Evolutionary conservation across 345 rosid species (phyloP), one percentile per base, ranked within the genome.

Genomic region (Hibiscus syriacus): DNA sequence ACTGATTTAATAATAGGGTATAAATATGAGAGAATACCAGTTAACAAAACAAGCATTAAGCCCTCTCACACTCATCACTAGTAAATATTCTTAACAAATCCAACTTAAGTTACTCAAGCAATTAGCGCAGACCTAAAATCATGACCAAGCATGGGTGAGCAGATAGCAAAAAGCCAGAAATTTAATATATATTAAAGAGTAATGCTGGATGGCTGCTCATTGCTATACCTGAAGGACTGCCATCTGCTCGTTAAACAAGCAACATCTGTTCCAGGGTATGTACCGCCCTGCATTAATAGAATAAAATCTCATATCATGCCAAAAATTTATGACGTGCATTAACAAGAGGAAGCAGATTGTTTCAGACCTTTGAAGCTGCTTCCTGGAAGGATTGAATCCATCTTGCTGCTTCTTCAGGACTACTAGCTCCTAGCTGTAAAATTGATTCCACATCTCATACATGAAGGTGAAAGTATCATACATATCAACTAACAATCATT

Each of bases 341-440:
- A 54, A 56, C 17, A 66, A 46, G 41, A 55, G 17, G 45, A 49
- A 69, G 71, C 61, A 26, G 34, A 70, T 58, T 61, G 25, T 27
- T 68, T 59, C 41, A 17, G 27, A 90, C 96, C 98, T 92, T 84
- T 73, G 87, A 72, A 71, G 96, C 92, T 52, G 86, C 82, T 70
- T 90, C 89, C 75, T 88, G 90, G 50, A 92, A 81, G 26, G 83
- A 81, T 77, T 83, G 96, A 72, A 92, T 92, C 98, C 98, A 92
- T 78, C 82, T 84, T 54, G 93, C 98, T 72, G 97, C 98, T 79
- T 90, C 98, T 71, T 92, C 96, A 49, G 98, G 90, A 72, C 98
- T 84, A 74, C 87, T 83, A 72, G 98, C 96, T 85, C 96, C 98
- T 69, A 92, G 74, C 98, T 88, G 79, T 57, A 70, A 74, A 49